Evolutionary conservation across 1,284 basidiomycete genomes (phyloP).

Genomic region (Neonothopanus nambi): DNA sequence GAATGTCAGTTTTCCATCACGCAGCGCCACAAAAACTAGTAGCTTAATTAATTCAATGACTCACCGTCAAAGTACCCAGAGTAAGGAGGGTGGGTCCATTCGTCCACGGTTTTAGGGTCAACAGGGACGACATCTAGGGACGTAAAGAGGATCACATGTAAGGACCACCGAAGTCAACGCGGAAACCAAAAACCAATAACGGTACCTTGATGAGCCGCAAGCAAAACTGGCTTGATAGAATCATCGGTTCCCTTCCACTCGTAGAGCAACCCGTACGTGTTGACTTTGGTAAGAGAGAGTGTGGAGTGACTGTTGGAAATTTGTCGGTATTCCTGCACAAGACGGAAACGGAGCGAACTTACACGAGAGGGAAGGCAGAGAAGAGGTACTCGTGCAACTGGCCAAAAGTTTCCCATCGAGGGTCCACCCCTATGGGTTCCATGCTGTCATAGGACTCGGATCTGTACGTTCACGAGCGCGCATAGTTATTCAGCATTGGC

Average conservation of each 20-base stretch:
- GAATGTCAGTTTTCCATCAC: neutral
- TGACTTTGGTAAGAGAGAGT: constrained; percentile 43
- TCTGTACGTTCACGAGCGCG: neutral
- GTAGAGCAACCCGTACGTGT: constrained; percentile 54
- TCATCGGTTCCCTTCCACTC: constrained; percentile 54
- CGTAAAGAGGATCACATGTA: neutral
- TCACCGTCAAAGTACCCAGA: constrained; percentile 48
- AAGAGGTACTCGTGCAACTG: constrained; percentile 27
- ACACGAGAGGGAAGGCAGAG: constrained; percentile 36
- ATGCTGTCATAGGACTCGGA: constrained; percentile 24
- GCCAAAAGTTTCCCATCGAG: constrained; percentile 28
- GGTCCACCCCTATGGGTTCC: constrained; percentile 25
- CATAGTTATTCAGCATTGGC: too few species aligned
- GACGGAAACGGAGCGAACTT: constrained; percentile 3
- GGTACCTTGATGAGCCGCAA: constrained; percentile 56
- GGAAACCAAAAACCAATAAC: too few species aligned
- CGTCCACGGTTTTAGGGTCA: constrained; percentile 38
- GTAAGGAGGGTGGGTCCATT: constrained; percentile 51
- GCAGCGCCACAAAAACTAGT: neutral
- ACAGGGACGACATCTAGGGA: constrained; percentile 54
- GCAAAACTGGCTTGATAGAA: constrained; percentile 54
- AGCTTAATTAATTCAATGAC: neutral
- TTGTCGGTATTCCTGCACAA: neutral
- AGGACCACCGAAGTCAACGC: neutral
- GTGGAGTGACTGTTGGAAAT: constrained; percentile 32